Evolutionary conservation across 2,329 filamentous ascomycete genomes (phyloP), one percentile per base, ranked within the genome.

Genomic region (Alternaria postmessia): DNA sequence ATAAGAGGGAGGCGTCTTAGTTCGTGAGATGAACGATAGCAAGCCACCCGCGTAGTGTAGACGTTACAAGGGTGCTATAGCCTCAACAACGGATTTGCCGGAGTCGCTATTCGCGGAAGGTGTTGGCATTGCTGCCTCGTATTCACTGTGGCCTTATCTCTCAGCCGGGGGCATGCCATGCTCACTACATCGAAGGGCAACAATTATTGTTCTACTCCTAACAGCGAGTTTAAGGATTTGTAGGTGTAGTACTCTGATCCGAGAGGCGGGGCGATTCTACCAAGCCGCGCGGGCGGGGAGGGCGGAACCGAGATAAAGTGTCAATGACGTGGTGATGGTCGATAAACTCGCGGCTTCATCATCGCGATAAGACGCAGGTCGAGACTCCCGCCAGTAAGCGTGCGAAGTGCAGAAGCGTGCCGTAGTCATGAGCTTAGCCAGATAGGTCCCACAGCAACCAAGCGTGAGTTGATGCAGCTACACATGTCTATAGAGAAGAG

Each of bases 341-440:
- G 39, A 53, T 18, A n/a, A n/a, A 34, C n/a, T 22, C 44, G 42
- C 30, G 41, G 52, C n/a, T 46, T 47, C 42, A 28, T 54, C 14
- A 26, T 54, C n/a, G 42, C 36, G 49, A 54, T 54, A 41, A 42
- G 55, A 44, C 11, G 39, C 39, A 36, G 18, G 11, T 26, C n/a
- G 54, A 32, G 20, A n/a, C 12, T 20, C 24, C 11, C 26, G n/a
- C 56, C 51, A 59, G 36, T 59, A 46, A 42, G 34, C 34, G 7
- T 14, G 7, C 24, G 11, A 16, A 16, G 18, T n/a, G 41, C 34
- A n/a, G 28, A 41, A 46, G 49, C 56, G 43, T 59, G 56, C 36
- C 26, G 36, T 44, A 42, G 34, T 32, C 26, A 42, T 16, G 16
- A 34, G 49, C 49, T 48, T 47, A 30, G 43, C 22, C 24, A 48